Conservation (phyloP, 2,329 filamentous ascomycete species). For the Alternaria sp. region DNA sequence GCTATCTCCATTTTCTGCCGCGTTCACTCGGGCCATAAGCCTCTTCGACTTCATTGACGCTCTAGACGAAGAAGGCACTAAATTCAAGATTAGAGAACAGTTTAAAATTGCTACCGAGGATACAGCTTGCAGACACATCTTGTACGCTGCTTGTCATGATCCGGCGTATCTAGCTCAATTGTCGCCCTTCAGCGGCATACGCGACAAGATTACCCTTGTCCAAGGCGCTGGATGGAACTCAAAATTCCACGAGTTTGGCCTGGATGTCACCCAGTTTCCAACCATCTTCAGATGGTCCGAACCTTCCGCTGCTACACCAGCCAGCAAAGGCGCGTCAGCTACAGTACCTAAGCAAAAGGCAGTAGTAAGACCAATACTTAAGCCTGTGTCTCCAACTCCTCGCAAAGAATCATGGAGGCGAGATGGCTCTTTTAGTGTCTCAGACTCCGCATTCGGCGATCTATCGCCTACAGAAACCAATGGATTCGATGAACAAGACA, state of each 20-base stretch:
- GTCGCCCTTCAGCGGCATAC: constrained; percentile 59
- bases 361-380: constrained; percentile 8
- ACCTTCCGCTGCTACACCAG: constrained; percentile 11
- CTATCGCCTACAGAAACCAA: constrained; percentile 7
- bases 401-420: constrained; percentile 20
- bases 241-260: constrained; percentile 62
- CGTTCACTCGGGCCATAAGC: constrained; percentile 65
- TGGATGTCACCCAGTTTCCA: constrained; percentile 62
- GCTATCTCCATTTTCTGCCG: constrained; percentile 63
- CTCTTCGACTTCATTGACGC: constrained; percentile 70
- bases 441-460: constrained; percentile 12
- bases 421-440: constrained; percentile 8
- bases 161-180: constrained; percentile 66
- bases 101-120: constrained; percentile 64
- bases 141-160: constrained; percentile 70
- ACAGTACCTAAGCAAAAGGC: constrained; percentile 12
- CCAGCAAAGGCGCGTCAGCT: constrained; percentile 9
- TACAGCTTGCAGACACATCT: constrained; percentile 69
- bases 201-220: constrained; percentile 64
- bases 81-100: constrained; percentile 65
- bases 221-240: constrained; percentile 60
- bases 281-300: constrained; percentile 59
- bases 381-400: not conserved
- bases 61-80: constrained; percentile 66
- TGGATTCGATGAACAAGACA: constrained; percentile 14